A percentile compares a stretch with the other conserved stretches of the same genome.
These are phyloP conservation scores for Psidium guajava DNA, from an alignment of 345 rosid genomes.

Conservation along the genomic window DNA sequence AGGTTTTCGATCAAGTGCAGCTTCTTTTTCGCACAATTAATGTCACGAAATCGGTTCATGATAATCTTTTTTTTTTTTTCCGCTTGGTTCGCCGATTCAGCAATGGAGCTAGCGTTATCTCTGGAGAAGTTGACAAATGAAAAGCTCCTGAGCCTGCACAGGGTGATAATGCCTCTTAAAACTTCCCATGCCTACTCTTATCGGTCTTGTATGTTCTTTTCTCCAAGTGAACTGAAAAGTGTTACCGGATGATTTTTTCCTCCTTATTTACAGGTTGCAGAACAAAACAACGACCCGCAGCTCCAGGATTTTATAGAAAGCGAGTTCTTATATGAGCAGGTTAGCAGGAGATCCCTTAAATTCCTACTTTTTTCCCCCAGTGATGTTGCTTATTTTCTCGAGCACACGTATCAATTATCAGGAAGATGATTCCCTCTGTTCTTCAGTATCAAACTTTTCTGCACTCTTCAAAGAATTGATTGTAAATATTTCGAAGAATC, in stretches of 20 bases:
- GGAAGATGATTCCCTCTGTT: not conserved
- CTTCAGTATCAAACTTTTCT: not conserved
- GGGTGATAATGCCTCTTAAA: constrained; percentile 13
- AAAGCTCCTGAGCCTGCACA: constrained; percentile 70
- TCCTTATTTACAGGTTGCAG: constrained; percentile 46
- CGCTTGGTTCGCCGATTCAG: constrained; percentile 14
- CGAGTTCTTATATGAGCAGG: constrained; percentile 72
- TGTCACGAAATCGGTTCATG: not conserved
- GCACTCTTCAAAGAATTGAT: not conserved
- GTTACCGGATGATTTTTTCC: not conserved
- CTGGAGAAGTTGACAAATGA: constrained; percentile 84
- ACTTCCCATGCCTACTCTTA: not conserved
- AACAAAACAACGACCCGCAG: constrained; percentile 46
- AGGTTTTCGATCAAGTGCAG: not conserved
- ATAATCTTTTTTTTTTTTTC: not conserved
- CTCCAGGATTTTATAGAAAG: constrained; percentile 62
- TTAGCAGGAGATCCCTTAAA: not conserved
- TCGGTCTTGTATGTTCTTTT: not conserved
- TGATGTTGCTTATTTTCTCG: not conserved
- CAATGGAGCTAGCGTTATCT: constrained; percentile 85
- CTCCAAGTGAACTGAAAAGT: not conserved
- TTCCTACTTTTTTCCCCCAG: not conserved
- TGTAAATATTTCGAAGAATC: not conserved
- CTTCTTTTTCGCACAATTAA: not conserved
- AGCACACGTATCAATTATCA: not conserved